Evolutionary conservation across 768 basidiomycete species (phyloP), one percentile per base, ranked within the genome.

Genomic region (Mycena belliarum): DNA sequence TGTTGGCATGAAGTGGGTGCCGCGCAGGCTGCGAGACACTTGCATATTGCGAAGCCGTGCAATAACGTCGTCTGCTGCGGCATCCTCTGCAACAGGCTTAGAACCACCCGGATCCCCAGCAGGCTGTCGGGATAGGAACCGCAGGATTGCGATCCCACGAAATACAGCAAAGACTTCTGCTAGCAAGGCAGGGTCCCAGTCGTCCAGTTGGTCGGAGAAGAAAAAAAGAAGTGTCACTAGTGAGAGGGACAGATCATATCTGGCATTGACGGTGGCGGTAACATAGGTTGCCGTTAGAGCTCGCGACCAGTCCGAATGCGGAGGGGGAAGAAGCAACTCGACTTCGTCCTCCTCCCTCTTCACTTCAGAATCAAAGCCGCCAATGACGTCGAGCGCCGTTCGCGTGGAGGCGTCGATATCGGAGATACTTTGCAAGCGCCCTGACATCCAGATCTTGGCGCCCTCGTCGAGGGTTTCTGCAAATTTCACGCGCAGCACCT

Each of bases 101-200:
- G 73, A 58, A 43, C 50, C 47, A 45, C 60, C 61, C 52, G 64
- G 61, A 53, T 72, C 69, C 46, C 69, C 76, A n/a, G 80, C 80
- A 49, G 88, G 84, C 65, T 87, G 88, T 46, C 77, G 76, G 16
- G 79, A 73, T 45, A 86, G 75, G 55, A 79, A 81, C 25, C 84
- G 87, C 20, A 91, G 75, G 77, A 90, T 87, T 23, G 87, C 84
- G 23, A 89, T 73, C 15, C 88, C 89, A n/a, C 90, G 81, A 63
- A 88, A 91, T 25, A 92, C 84, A 9, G 88, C 88, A 69, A 93
- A 87, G 23, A 91, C 81, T 67, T 92, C 89, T 10, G 83, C 85
- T 45, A 89, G 70, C 25, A 90, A 66, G 21, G 84, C 74, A 18
- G 83, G 82, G 66, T 87, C 84, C 85, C 88, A 88, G 32, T 76